Evolutionary conservation across 1,284 basidiomycete species (phyloP).

Genomic region (Pseudozyma flocculosa): DNA sequence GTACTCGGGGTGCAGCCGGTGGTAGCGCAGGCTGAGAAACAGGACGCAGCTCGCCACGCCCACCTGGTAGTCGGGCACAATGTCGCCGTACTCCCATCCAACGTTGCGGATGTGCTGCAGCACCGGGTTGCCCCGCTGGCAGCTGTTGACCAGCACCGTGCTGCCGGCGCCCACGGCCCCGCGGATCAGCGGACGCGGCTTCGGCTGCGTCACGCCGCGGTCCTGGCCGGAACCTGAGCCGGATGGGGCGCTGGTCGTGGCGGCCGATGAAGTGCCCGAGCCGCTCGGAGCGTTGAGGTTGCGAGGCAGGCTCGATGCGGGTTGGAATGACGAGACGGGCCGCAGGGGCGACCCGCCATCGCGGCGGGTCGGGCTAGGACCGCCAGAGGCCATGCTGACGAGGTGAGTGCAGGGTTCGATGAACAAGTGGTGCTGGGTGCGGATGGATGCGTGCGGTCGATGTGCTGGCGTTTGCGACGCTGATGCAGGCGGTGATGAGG

Average conservation of each 20-base stretch:
- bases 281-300: no score
- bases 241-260: no score
- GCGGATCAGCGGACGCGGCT: conserved; percentile 37
- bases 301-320: conserved; percentile 21
- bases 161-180: conserved; percentile 36
- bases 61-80: conserved; percentile 70
- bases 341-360: not conserved
- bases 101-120: conserved; percentile 81
- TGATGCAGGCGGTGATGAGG: no score
- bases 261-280: no score
- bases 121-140: conserved; percentile 81
- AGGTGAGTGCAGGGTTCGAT: no score
- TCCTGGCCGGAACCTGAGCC: no score
- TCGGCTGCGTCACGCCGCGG: conserved; percentile 16
- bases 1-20: conserved; percentile 96
- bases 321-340: conserved; percentile 31
- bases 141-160: conserved; percentile 47
- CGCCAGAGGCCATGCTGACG: no score
- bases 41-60: conserved; percentile 47
- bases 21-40: conserved; percentile 77
- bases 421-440: no score
- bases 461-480: no score
- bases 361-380: no score
- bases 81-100: conserved; percentile 91
- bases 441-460: no score